Base-by-base conservation (phyloP, 2,329 filamentous ascomycete genomes). In the Aspergillus novofumigatus region DNA sequence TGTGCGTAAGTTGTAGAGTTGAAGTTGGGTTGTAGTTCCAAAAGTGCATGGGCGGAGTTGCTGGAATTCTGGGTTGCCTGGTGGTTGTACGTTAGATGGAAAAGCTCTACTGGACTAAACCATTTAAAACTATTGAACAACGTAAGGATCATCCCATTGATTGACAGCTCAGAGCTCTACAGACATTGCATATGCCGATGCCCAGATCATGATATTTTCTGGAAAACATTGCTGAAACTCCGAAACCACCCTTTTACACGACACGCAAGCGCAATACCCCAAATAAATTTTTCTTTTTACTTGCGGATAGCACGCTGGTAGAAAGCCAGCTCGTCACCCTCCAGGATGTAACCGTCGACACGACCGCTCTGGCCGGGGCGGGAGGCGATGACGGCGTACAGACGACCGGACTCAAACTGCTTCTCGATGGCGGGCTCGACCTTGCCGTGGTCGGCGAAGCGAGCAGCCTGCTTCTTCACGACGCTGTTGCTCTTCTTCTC, bases 251-350 rank as follows among this genome's bases (percentile, higher is more conserved):
- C 63, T 63, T 60, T 60, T 58, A 66, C 65, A 63, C 67, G 59
- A 67, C 61, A 29, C 28, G 28, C 28, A 29, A 29, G 28, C 28
- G 28, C 28, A 58, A 62, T 65, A 62, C 67, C 60, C 60, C 42
- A 45, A 44, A 44, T 68, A 65, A 67, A 29, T 29, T 29, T 29
- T 29, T 62, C 66, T 62, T 70, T 85, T 84, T 97, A 97, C 87
- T 96, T 97, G 88, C 94, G 90, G 81, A 97, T 91, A 83, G 92
- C 92, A 84, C 90, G 90, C 89, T 96, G 92, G 91, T 99, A 99
- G 90, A 99, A 99, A 80, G 92, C 92, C 75, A 99, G 86, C 88
- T 99, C 94, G 81, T 99, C 94, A 75, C 94, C 94, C 88, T 99
- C 94, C 68, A 99, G 86, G 79, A 99, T 88, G 85, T 99, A 99